Base-by-base conservation (phyloP, 176 grass and related monocot species). In the Phyllostachys edulis region DNA sequence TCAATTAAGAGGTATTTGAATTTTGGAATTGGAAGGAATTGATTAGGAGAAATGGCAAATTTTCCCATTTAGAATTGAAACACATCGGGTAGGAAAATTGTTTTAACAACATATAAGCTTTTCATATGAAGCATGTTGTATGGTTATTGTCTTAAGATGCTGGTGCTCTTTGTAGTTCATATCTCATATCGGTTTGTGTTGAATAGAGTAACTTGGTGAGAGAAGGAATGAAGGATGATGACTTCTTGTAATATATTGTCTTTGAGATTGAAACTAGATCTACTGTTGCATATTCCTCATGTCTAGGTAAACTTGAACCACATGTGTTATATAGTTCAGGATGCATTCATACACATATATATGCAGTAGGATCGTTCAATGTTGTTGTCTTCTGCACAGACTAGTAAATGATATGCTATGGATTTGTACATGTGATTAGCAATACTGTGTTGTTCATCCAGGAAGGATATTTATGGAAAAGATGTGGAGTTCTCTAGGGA, bases 71-170 rank as follows among this genome's bases (percentile, higher is more conserved):
- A 54, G 42, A 45, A 40, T 60, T n/a, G n/a, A n/a, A n/a, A n/a
- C n/a, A n/a, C n/a, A n/a, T n/a, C n/a, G n/a, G n/a, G n/a, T n/a
- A n/a, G n/a, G n/a, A n/a, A n/a, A n/a, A n/a, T n/a, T n/a, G n/a
- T 87, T 40, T 67, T 75, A 40, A 9, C 20, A 82, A 70, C 62
- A 76, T 76, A 82, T 32, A 67, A 26, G 39, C 27, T 51, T 52
- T 67, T 38, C 44, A n/a, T 50, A 50, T 50, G 29, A 50, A 69
- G 49, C 13, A 42, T 55, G 13, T 69, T 42, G 20, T 41, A 12
- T 71, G 52, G n/a, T 60, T 82, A 21, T 71, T 59, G 47, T 71
- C 14, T n/a, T 27, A 14, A 60, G 16, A 57, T 21, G 12, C 50
- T 7, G 37, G 7, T 20, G 50, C 66, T 60, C 5, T 81, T 26